Evolutionary conservation across 2,329 filamentous ascomycete genomes (phyloP).

Genomic region (Trichophyton benhamiae): DNA sequence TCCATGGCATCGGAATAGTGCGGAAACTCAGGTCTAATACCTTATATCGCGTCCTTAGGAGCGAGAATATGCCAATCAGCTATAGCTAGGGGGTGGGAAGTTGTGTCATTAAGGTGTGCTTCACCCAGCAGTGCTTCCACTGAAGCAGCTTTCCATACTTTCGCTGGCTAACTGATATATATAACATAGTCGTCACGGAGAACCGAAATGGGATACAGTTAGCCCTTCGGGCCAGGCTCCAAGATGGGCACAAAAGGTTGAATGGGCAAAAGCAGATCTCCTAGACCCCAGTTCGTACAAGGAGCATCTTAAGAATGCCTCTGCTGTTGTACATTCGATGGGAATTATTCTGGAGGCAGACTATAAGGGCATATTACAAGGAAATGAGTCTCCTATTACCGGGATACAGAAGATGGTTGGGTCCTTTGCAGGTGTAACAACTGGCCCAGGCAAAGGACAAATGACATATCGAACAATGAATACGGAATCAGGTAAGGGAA

Average conservation of each 20-base stretch:
- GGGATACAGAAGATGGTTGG: conserved; percentile 69
- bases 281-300: conserved; percentile 71
- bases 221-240: conserved; percentile 59
- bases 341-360: conserved; percentile 93
- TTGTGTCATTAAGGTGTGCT: conserved; percentile 74
- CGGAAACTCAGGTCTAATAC: no score
- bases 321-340: conserved; percentile 87
- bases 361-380: conserved; percentile 85
- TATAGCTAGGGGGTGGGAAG: conserved; percentile 74
- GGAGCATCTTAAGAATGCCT: conserved; percentile 59
- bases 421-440: conserved; percentile 38
- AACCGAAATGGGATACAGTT: conserved; percentile 71
- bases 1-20: not conserved
- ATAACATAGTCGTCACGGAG: conserved; percentile 63
- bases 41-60: conserved; percentile 29
- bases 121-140: not conserved
- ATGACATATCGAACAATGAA: conserved; percentile 98
- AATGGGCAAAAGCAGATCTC: conserved; percentile 82
- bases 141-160: not conserved
- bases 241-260: conserved; percentile 67
- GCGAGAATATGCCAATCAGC: conserved; percentile 83
- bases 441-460: conserved; percentile 32
- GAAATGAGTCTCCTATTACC: conserved; percentile 66
- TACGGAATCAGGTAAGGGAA: conserved; percentile 52
- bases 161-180: conserved; percentile 1